Conservation (phyloP, 2,329 filamentous ascomycete genomes). For the Bipolaris oryzae region DNA sequence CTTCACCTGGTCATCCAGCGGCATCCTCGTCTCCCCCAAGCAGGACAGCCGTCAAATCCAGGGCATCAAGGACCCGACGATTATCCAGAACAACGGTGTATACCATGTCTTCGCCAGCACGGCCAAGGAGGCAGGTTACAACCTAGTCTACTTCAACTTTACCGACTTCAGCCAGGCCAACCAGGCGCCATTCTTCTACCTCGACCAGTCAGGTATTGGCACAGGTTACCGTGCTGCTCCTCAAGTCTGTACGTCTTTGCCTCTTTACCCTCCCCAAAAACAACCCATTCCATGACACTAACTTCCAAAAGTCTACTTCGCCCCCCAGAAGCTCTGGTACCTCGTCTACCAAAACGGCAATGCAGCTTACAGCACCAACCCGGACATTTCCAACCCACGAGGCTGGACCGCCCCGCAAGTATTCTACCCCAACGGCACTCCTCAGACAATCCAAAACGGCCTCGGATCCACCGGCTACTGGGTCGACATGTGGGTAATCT, state of each 20-base stretch:
- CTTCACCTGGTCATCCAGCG: constrained; percentile 42
- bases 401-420: constrained; percentile 49
- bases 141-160: constrained; percentile 51
- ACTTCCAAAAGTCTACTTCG: constrained; percentile 43
- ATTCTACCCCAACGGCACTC: constrained; percentile 45
- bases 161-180: constrained; percentile 44
- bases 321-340: constrained; percentile 52
- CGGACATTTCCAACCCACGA: constrained; percentile 48
- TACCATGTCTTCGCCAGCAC: constrained; percentile 54
- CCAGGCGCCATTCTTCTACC: constrained; percentile 46
- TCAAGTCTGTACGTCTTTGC: constrained; percentile 36
- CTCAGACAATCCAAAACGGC: constrained; percentile 41
- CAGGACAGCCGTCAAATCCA: constrained; percentile 34
- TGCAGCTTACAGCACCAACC: constrained; percentile 53
- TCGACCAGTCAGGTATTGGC: constrained; percentile 49
- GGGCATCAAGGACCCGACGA: constrained; percentile 46
- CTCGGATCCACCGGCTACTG: constrained; percentile 45
- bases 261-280: neutral
- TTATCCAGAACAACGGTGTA: constrained; percentile 47
- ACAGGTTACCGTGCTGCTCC: constrained; percentile 51
- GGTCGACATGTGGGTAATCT: constrained; percentile 55
- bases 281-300: neutral
- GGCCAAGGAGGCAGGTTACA: constrained; percentile 46
- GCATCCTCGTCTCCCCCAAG: constrained; percentile 35
- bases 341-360: constrained; percentile 53